A percentile compares a stretch with the other conserved stretches of the same genome.
Conservation (phyloP, 129 eudicot species). For the Mikania micrantha region DNA sequence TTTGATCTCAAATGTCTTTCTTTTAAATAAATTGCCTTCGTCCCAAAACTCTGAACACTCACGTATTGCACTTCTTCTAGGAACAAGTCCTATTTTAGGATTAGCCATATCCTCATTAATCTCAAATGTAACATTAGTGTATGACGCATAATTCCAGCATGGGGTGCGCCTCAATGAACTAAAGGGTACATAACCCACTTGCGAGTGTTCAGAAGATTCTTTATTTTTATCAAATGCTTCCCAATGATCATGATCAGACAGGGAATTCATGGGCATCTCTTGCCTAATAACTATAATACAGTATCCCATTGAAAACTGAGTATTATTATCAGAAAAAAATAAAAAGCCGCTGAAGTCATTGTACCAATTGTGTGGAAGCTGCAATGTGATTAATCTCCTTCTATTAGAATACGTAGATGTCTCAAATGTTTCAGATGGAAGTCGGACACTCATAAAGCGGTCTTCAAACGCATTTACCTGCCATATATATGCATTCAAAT, state of each 20-base stretch:
- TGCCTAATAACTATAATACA: neutral
- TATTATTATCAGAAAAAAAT: neutral
- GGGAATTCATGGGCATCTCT: neutral
- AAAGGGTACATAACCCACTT: neutral
- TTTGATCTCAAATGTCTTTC: neutral
- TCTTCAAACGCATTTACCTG: no score
- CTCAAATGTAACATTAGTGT: neutral
- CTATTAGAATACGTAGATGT: no score
- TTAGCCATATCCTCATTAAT: no score
- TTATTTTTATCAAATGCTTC: no score
- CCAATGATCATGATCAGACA: neutral
- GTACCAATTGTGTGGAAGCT: neutral
- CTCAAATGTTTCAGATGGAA: no score
- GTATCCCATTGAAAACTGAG: no score
- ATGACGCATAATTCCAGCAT: neutral
- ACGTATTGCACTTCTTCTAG: neutral
- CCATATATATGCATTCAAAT: no score
- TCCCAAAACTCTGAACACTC: neutral
- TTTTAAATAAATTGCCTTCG: neutral
- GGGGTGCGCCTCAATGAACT: neutral
- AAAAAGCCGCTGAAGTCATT: neutral
- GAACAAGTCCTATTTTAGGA: neutral
- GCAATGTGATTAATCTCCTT: no score
- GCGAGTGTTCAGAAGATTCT: no score
- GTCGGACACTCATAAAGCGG: no score